Base-by-base conservation (phyloP, 2,329 filamentous ascomycete species). In the Karstenula rhodostoma region DNA sequence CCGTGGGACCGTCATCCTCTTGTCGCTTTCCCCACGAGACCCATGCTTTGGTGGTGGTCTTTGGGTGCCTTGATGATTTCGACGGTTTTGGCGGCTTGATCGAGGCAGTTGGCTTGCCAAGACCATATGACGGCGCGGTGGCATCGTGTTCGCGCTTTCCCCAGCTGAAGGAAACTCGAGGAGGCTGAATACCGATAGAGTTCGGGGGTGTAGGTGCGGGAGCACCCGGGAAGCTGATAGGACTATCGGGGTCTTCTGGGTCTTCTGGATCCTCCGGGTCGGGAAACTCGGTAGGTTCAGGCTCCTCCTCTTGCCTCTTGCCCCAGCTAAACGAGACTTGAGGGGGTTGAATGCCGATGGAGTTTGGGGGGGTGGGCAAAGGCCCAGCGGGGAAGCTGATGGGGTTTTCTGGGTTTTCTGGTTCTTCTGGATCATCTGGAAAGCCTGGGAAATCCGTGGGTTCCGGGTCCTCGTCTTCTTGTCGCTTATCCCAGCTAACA, bases 401-500 rank as follows among this genome's bases (percentile, higher is more conserved):
- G n/a, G 60, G 60, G 23, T 23, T 50, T 52, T 44, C 51, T 32
- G 62, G 58, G 10, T 57, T 48, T 57, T 67, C 67, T n/a, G 62
- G 64, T 2, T 51, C 47, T 48, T 59, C 53, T 15, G 53, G 53
- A 22, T 32, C 29, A 32, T 9, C 8, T 9, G 42, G n/a, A 17
- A 32, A 32, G 29, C 29, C 5, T 29, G 19, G 44, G 44, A n/a
- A 51, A 29, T 37, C 61, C 57, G 29, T 59, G 2, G 57, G 49
- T 27, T 61, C 56, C 19, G 59, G 44, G 12, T 64, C 56, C 3
- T 56, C 43, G 29, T 63, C 64, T 15, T 40, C 43, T 42, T 67
- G 62, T 10, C 63, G 37, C 52, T 60, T 66, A n/a, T 55, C 53
- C 57, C 67, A 69, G 49, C 63, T 67, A 2, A 67, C 57, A 12